Conservation (phyloP, 2,329 filamentous ascomycete species). For the Epichloe sibirici region DNA sequence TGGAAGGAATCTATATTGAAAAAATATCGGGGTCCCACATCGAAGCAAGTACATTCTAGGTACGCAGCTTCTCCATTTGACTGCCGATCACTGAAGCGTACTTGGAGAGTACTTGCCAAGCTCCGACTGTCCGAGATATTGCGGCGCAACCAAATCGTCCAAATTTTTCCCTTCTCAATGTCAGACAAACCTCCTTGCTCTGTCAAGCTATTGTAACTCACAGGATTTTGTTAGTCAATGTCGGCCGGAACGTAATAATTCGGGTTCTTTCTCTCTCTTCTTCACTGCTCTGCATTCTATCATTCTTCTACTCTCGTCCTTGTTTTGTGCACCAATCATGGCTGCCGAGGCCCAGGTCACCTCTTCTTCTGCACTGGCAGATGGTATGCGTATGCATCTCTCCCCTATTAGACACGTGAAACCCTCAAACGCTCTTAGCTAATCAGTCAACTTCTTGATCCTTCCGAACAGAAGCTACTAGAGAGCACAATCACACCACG, state of each 20-base stretch:
- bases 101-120: slow-evolving; percentile 1
- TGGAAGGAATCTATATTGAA: background rate
- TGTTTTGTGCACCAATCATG: slow-evolving; percentile 15
- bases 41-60: background rate
- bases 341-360: slow-evolving; percentile 17
- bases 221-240: slow-evolving; percentile 12
- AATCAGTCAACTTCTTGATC: background rate
- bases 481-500: slow-evolving; percentile 15
- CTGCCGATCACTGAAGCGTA: background rate
- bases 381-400: slow-evolving; percentile 7
- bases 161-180: slow-evolving; percentile 14
- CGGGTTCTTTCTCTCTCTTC: slow-evolving; percentile 11
- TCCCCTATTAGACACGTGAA: background rate
- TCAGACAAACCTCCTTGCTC: background rate
- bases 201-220: background rate
- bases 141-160: slow-evolving; percentile 14
- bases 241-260: slow-evolving; percentile 16
- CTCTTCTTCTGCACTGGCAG: slow-evolving; percentile 16
- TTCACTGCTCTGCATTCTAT: slow-evolving; percentile 10
- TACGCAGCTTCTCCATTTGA: background rate
- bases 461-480: slow-evolving; percentile 9
- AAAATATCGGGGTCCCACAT: slow-evolving; percentile 1
- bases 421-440: background rate
- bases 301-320: slow-evolving; percentile 5
- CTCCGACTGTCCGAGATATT: slow-evolving; percentile 16